Evolutionary conservation across 345 rosid genomes (phyloP).

Genomic region (Euphorbia tirucalli): DNA sequence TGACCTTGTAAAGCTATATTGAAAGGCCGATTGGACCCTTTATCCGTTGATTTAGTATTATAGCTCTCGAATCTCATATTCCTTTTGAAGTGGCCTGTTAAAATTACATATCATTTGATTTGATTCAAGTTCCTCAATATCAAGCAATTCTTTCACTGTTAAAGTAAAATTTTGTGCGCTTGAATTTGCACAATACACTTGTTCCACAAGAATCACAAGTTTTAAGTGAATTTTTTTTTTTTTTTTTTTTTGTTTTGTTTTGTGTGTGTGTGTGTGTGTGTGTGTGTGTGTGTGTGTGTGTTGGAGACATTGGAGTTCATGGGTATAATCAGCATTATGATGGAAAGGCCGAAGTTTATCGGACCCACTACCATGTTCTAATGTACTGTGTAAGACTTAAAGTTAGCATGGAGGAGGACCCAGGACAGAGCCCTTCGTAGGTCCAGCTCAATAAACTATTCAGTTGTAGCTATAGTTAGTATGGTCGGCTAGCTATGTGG

Average conservation of each 20-base stretch:
- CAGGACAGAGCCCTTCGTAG: neutral
- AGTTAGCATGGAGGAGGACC: neutral
- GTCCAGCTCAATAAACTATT: neutral
- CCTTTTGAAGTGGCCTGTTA: neutral
- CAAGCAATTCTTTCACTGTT: neutral
- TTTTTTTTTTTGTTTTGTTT: too few relatives aligned
- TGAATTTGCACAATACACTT: too few relatives aligned
- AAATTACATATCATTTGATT: neutral
- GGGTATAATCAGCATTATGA: neutral
- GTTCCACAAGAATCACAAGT: too few relatives aligned
- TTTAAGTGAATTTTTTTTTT: too few relatives aligned
- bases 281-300: neutral
- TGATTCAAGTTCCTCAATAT: neutral
- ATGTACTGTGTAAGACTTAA: neutral
- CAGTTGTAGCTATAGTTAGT: neutral
- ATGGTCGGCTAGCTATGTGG: neutral
- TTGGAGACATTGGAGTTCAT: neutral
- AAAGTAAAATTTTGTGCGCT: neutral
- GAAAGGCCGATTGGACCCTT: neutral
- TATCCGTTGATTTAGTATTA: neutral
- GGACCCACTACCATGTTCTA: conserved; percentile 7
- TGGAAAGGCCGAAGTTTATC: neutral
- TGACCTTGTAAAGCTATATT: neutral
- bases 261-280: neutral
- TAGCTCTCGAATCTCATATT: neutral